Conservation (phyloP, 169 alveolate species). For the Theileria annulata region DNA sequence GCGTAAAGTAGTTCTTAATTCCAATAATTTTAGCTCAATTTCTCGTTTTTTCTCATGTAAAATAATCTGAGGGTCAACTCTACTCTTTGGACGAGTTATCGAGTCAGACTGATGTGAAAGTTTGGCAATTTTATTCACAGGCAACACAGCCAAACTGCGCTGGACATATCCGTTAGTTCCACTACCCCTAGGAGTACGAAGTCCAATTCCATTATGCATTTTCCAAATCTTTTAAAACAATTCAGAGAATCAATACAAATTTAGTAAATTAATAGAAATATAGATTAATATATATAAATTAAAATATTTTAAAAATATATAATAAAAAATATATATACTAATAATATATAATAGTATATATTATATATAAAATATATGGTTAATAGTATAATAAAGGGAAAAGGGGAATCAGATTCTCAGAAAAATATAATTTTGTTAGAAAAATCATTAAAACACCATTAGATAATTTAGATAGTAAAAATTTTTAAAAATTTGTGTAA, state of each 20-base stretch:
- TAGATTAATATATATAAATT: background rate
- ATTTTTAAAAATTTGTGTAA: background rate
- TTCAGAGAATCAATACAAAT: background rate
- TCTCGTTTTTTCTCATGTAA: constrained; percentile 52
- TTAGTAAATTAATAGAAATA: background rate
- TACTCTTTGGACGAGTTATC: constrained; percentile 46
- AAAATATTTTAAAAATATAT: background rate
- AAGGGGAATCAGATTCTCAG: background rate
- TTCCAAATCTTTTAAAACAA: background rate
- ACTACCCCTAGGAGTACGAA: constrained; percentile 80
- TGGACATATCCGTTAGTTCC: constrained; percentile 82
- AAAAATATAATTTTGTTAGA: too few relatives aligned
- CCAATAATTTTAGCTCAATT: constrained; percentile 47
- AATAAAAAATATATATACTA: background rate
- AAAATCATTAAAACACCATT: background rate
- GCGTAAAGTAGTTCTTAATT: constrained; percentile 30
- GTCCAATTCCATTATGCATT: constrained; percentile 77
- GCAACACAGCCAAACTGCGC: constrained; percentile 70
- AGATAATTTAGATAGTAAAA: background rate
- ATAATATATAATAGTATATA: background rate
- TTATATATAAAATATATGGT: background rate
- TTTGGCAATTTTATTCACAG: constrained; percentile 30
- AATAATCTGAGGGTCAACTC: constrained; percentile 45
- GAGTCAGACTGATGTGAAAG: constrained; percentile 16
- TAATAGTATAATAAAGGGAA: background rate